A percentile compares a stretch with the other conserved stretches of the same genome.
Evolutionary conservation across 805 yeast genomes (phyloP).

Genomic region (Schwanniomyces occidentalis): DNA sequence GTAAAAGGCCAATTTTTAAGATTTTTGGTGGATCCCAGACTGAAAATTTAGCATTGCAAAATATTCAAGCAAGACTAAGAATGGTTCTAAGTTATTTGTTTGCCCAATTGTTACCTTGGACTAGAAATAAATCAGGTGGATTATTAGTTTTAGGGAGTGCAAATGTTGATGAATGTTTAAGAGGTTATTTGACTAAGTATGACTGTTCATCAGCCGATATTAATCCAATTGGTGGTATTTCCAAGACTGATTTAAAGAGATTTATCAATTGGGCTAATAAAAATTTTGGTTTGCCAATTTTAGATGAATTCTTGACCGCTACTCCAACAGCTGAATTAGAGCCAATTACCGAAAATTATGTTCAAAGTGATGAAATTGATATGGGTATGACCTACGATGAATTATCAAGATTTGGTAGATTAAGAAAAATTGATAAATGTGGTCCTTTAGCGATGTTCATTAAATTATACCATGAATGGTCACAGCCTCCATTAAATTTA

Average conservation of each 20-base stretch:
- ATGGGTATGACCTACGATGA: conserved; percentile 99
- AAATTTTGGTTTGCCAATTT: conserved; percentile 72
- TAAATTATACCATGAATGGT: conserved; percentile 89
- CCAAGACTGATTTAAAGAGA: conserved; percentile 86
- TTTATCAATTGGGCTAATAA: conserved; percentile 79
- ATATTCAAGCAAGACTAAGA: conserved; percentile 92
- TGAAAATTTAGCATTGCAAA: conserved; percentile 92
- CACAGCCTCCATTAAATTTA: conserved; percentile 60
- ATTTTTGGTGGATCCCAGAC: conserved; percentile 91
- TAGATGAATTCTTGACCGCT: conserved; percentile 79
- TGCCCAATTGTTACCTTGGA: conserved; percentile 96
- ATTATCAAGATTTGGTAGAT: conserved; percentile 82
- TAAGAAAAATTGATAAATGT: conserved; percentile 89
- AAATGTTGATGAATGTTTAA: conserved; percentile 92
- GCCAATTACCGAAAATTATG: conserved; percentile 89
- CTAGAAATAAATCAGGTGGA: conserved; percentile 74
- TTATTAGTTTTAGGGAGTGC: conserved; percentile 92
- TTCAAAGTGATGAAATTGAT: conserved; percentile 94
- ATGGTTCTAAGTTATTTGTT: conserved; percentile 93
- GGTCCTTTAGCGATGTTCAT: conserved; percentile 97
- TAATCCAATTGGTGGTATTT: conserved; percentile 98
- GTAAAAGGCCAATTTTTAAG: conserved; percentile 83
- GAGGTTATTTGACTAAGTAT: conserved; percentile 95
- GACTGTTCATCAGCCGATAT: conserved; percentile 97
- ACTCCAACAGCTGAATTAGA: conserved; percentile 98